Evolutionary conservation across 2,329 filamentous ascomycete species (phyloP).

Genomic region (Stagonosporopsis rhizophila): DNA sequence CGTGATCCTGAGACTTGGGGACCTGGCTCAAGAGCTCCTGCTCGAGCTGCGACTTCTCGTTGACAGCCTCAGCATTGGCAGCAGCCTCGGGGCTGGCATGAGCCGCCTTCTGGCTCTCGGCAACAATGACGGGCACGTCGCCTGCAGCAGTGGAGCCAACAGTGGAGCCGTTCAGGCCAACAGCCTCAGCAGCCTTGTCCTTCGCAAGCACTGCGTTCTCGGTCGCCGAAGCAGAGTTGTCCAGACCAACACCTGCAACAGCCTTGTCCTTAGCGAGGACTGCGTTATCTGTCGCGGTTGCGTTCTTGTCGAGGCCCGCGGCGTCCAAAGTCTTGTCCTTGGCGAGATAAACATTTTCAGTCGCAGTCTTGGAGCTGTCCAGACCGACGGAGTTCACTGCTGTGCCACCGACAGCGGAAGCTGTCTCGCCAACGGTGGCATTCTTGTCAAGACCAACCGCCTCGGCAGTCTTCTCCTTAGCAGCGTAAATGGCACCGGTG

Average conservation of each 20-base stretch:
- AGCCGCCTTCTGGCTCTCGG: slow-evolving; percentile 73
- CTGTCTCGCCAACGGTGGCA: slow-evolving; percentile 43
- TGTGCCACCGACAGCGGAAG: slow-evolving; percentile 31
- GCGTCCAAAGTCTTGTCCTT: slow-evolving; percentile 18
- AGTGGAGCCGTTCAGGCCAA: slow-evolving; percentile 33
- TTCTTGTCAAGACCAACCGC: slow-evolving; percentile 50
- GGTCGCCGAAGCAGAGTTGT: slow-evolving; percentile 47
- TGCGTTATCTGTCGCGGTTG: slow-evolving; percentile 51
- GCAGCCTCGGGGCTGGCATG: slow-evolving; percentile 70
- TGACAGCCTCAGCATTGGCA: slow-evolving; percentile 67
- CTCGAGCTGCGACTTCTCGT: slow-evolving; percentile 75
- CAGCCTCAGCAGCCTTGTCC: slow-evolving; percentile 46
- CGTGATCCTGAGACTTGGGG: slow-evolving; percentile 51
- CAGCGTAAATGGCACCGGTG: slow-evolving; percentile 38
- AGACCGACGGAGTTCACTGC: slow-evolving; percentile 50
- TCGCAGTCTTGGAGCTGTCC: slow-evolving; percentile 46
- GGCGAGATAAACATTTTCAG: slow-evolving; percentile 52
- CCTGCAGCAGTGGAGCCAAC: slow-evolving; percentile 40
- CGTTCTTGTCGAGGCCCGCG: slow-evolving; percentile 46
- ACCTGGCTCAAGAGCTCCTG: slow-evolving; percentile 64
- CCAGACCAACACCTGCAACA: slow-evolving; percentile 49
- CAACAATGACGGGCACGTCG: slow-evolving; percentile 66
- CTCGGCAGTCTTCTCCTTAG: slow-evolving; percentile 46
- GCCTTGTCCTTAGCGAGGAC: slow-evolving; percentile 34
- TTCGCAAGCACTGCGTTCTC: slow-evolving; percentile 29